Base-by-base conservation (phyloP, 805 yeast species). In the Candida dajiaensis region DNA sequence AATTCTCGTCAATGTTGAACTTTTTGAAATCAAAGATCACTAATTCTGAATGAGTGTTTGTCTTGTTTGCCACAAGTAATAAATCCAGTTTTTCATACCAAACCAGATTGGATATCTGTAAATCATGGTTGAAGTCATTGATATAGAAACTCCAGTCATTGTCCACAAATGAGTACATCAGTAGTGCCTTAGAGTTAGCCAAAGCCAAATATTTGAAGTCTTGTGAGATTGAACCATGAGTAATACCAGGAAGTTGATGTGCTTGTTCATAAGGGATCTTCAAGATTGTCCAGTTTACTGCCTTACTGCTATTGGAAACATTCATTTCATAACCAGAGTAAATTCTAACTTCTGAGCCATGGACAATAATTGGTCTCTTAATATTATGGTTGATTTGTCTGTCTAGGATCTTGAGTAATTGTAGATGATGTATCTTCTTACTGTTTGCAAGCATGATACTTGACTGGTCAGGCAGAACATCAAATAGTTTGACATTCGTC, bases 121-220 rank as follows among this genome's bases (percentile, higher is more conserved):
- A 41, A 15, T 56, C 59, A 29, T 57, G 55, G 29, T 50, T 51
- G 37, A 47, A 53, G 31, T 57, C 62, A 47, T 63, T 59, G 26
- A 50, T 50, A 46, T 59, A 63, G 38, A 52, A 48, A 44, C 56
- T 51, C 67, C 67, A 63, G 21, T 53, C 54, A 16, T 50, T 50
- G 10, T 52, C 52, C 6, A 23, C 22, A 19, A 55, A 49, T 3
- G 61, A 54, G 44, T 62, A 55, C 3, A 62, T 38, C 38, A 60
- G 35, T 13, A 63, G 26, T 4, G 51, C 42, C 9, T 41, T 48
- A 0, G 39, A 38, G 28, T 60, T 62, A 0, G 60, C 50, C 1
- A 62, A 2, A 1, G 63, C 65, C 3, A 62, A 39, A 37, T 39
- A 54, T 20, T 51, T 46, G 11, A 56, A 62, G 46, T 59, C 57